A percentile compares a stretch with the other conserved stretches of the same genome.
Evolutionary conservation across 2,329 filamentous ascomycete species (phyloP).

Genomic region (Meredithiella fracta): DNA sequence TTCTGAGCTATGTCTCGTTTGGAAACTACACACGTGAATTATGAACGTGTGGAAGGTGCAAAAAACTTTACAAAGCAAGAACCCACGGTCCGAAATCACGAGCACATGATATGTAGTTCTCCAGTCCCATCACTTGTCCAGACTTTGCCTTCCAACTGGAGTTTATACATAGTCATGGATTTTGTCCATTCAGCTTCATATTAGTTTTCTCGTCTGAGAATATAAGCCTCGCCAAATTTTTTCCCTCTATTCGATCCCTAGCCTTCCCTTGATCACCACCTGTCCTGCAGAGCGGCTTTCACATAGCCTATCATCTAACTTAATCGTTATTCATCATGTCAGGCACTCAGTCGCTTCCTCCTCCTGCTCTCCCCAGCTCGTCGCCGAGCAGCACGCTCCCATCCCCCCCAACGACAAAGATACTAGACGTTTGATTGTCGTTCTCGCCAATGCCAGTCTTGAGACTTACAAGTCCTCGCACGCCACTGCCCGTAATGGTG

Average conservation of each 20-base stretch:
- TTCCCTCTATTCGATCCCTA: not conserved
- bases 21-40: not conserved
- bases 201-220: too few species aligned
- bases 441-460: conserved; percentile 89
- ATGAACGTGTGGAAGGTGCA: not conserved
- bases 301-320: not conserved
- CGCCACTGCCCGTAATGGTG: conserved; percentile 46
- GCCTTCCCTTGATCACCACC: not conserved
- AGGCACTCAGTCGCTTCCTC: conserved; percentile 91
- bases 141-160: too few species aligned
- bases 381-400: conserved; percentile 78
- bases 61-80: not conserved
- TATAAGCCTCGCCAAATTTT: not conserved
- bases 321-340: conserved; percentile 17
- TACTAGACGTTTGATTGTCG: conserved; percentile 79
- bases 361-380: conserved; percentile 80
- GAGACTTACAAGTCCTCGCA: conserved; percentile 92
- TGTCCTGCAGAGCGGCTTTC: not conserved
- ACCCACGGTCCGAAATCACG: not conserved
- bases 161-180: too few species aligned
- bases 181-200: too few species aligned
- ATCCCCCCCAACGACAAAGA: conserved; percentile 80
- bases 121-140: too few species aligned
- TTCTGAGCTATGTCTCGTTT: not conserved
- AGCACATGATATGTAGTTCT: not conserved